A percentile compares a stretch with the other conserved stretches of the same genome.
phyloP scores from a whole-genome alignment of 2,329 filamentous ascomycete species.

The Camillea tinctor region DNA sequence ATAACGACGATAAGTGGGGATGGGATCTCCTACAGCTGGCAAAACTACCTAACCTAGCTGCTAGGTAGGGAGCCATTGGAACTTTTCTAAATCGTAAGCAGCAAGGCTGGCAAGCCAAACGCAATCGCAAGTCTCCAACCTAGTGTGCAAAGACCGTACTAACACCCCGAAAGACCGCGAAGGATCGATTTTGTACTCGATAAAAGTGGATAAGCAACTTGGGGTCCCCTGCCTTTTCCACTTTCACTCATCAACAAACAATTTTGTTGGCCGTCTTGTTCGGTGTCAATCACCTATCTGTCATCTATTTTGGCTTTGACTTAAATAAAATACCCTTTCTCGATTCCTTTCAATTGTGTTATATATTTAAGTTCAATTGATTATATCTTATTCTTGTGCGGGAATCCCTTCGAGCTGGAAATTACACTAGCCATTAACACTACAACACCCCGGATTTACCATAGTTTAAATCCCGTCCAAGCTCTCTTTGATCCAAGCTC shows the following conservation, averaged over 20 bases:
- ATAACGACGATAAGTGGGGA: slow-evolving; percentile 15
- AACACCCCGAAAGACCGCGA: no score
- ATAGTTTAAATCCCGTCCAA: neutral
- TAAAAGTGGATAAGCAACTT: neutral
- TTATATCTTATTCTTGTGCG: neutral
- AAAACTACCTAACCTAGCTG: no score
- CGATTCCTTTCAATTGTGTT: neutral
- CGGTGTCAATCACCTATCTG: slow-evolving; percentile 1
- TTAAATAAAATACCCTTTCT: neutral
- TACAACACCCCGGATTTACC: neutral
- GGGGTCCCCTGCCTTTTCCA: neutral
- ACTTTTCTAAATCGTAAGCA: no score
- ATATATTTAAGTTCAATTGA: neutral
- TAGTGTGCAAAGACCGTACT: no score
- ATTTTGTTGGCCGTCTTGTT: neutral
- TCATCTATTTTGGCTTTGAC: neutral
- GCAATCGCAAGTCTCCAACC: neutral
- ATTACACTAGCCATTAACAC: no score
- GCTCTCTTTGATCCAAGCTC: slow-evolving; percentile 3
- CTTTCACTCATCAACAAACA: neutral
- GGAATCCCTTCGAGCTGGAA: neutral
- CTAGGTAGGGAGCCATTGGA: no score
- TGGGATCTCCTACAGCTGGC: neutral
- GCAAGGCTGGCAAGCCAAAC: no score
- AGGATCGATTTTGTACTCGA: neutral